Evolutionary conservation across 2,329 filamentous ascomycete species (phyloP), one percentile per base, ranked within the genome.

Genomic region (Talaromyces verruculosus): DNA sequence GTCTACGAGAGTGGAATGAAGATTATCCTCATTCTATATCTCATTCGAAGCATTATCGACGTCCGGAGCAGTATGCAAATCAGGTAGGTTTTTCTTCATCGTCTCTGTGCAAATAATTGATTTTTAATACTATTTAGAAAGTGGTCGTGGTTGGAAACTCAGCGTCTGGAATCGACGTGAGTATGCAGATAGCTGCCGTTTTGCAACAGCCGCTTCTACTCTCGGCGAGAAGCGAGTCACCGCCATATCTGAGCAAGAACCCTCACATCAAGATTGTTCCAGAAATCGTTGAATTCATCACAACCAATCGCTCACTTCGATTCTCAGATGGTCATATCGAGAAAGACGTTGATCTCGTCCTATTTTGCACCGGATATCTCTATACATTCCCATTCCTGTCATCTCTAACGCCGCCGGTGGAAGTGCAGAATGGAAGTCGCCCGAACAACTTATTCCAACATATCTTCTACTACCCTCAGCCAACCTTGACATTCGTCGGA

Each of bases 331-430:
- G 89, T 1, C 82, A 82, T 0, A 73, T 89, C 10, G 90, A 92
- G 72, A 79, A 79, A 2, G 81, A 88, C 39, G 78, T 98, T 65
- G 93, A 97, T 72, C 85, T 87, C 1, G 80, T 97, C 5, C 75
- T 98, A 33, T 97, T 94, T 77, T 93, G 91, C 75, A 97, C 94
- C 0, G 94, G 94, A 0, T 98, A 96, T 72, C 86, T 96, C 65
- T 97, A 91, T 78, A 88, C 89, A 5, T 91, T 90, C 66, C 92
- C 93, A 0, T 97, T 97, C 73, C 75, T 89, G 3, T 75, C 77
- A 2, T 75, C 75, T 0, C 73, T 87, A 2, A 63, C 76, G 0
- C 84, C 87, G 0, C 81, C 86, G 0, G 74, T 92, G 1, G 83
- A 93, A 64, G 85, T 0, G 86, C 88, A 85, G 0, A 85, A 88